A percentile compares a stretch with the other conserved stretches of the same genome.
Evolutionary conservation across 2,329 filamentous ascomycete species (phyloP).

Genomic region (Fusarium agapanthi): DNA sequence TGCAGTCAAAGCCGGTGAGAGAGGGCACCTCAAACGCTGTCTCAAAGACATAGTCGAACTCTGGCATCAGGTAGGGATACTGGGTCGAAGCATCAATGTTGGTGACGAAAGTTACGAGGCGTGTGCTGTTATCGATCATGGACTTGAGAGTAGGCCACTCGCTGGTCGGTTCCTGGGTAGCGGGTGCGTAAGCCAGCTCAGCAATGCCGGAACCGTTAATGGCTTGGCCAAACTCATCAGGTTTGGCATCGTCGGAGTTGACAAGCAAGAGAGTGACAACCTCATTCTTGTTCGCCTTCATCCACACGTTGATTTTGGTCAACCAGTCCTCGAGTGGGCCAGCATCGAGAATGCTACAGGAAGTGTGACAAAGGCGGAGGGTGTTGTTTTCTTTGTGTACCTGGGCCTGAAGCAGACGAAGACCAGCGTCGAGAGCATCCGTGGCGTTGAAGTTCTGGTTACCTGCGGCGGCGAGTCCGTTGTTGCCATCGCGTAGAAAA

Average conservation of each 20-base stretch:
- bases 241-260: conserved; percentile 69
- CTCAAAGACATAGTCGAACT: conserved; percentile 77
- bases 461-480: conserved; percentile 67
- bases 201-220: conserved; percentile 69
- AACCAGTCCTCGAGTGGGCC: conserved; percentile 74
- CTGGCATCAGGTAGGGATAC: conserved; percentile 68
- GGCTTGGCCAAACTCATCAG: conserved; percentile 61
- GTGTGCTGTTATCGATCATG: conserved; percentile 71
- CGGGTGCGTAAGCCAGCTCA: conserved; percentile 67
- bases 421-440: conserved; percentile 73
- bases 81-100: conserved; percentile 53
- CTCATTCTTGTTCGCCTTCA: conserved; percentile 75
- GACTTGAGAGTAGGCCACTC: conserved; percentile 77
- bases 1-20: conserved; percentile 75
- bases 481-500: conserved; percentile 72
- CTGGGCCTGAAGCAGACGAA: conserved; percentile 76
- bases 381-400: conserved; percentile 69
- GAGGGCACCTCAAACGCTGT: conserved; percentile 72
- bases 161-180: conserved; percentile 50
- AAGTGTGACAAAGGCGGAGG: conserved; percentile 76
- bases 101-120: conserved; percentile 76
- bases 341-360: conserved; percentile 73
- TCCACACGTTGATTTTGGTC: conserved; percentile 70
- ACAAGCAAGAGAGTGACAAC: conserved; percentile 80
- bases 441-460: conserved; percentile 81